Evolutionary conservation across 1,139 yeast species (phyloP), one percentile per base, ranked within the genome.

Genomic region (Yamadazyma conglobata): DNA sequence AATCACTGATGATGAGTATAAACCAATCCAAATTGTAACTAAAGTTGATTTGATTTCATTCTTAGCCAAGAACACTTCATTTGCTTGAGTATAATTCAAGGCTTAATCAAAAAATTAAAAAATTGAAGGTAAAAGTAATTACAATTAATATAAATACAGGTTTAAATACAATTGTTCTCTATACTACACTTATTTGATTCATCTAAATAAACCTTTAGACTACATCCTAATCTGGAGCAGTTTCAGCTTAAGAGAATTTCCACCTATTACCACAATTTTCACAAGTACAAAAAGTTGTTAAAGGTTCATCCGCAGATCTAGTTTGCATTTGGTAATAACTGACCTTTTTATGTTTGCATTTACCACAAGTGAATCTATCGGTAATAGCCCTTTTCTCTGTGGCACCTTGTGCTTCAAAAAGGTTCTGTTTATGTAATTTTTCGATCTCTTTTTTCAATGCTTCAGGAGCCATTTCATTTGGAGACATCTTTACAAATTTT

Each of bases 341-440:
- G 22, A 91, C 98, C 66, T 86, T 87, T 70, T 89, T 87, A 56
- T 88, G 91, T 61, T 89, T 91, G 73, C 98, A 91, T 60, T 91
- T 91, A 37, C 97, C 96, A 64, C 98, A 91, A 3, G 95, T 85
- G 56, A 91, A 91, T 57, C 97, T 72, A 58, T 91, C 97, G 6
- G 98, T 91, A 27, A 88, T 88, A 1, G 98, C 95, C 47, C 96
- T 75, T 67, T 88, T 87, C 50, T 89, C 94, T 7, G 87, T 88
- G n/a, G 98, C 97, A 45, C 96, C 96, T 60, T 87, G 96, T 3
- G 98, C 98, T 54, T 91, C 95, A 60, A 85, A 89, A 53, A 91
- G 69, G 59, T 93, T 93, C 56, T 86, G 83, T 54, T 85, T 83
- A 52, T 85, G 87, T 47, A 91, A 73, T 48, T 84, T 79, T 50